Evolutionary conservation across 2,329 filamentous ascomycete genomes (phyloP).

Genomic region (Fusarium sp.): DNA sequence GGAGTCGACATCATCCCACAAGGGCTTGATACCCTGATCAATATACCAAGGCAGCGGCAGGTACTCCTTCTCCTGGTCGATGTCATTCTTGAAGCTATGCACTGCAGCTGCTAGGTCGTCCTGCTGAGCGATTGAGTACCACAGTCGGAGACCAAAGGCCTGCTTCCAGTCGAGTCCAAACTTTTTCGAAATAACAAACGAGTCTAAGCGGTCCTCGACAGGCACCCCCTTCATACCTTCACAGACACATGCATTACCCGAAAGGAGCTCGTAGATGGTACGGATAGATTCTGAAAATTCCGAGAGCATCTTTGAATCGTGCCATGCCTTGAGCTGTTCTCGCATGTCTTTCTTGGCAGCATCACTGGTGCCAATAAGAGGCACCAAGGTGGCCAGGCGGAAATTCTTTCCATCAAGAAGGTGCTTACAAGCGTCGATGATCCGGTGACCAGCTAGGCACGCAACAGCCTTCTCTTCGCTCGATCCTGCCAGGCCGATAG

Average conservation of each 20-base stretch:
- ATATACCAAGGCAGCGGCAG: slow-evolving; percentile 78
- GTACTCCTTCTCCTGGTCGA: slow-evolving; percentile 76
- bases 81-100: slow-evolving; percentile 75
- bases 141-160: slow-evolving; percentile 88
- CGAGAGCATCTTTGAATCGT: slow-evolving; percentile 81
- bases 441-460: slow-evolving; percentile 79
- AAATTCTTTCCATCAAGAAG: slow-evolving; percentile 81
- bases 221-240: slow-evolving; percentile 78
- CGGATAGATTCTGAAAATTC: slow-evolving; percentile 88
- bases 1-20: slow-evolving; percentile 69
- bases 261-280: slow-evolving; percentile 87
- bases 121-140: slow-evolving; percentile 79
- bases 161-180: slow-evolving; percentile 94
- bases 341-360: slow-evolving; percentile 77
- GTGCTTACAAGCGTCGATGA: slow-evolving; percentile 84
- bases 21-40: slow-evolving; percentile 64
- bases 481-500: slow-evolving; percentile 67
- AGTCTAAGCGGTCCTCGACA: slow-evolving; percentile 80
- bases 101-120: slow-evolving; percentile 80
- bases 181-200: slow-evolving; percentile 83
- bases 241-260: slow-evolving; percentile 86
- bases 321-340: slow-evolving; percentile 86
- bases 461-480: slow-evolving; percentile 86
- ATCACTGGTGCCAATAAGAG: slow-evolving; percentile 81
- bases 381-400: slow-evolving; percentile 83